Base-by-base conservation (phyloP, 2,329 filamentous ascomycete genomes). In the Fusarium sp. region DNA sequence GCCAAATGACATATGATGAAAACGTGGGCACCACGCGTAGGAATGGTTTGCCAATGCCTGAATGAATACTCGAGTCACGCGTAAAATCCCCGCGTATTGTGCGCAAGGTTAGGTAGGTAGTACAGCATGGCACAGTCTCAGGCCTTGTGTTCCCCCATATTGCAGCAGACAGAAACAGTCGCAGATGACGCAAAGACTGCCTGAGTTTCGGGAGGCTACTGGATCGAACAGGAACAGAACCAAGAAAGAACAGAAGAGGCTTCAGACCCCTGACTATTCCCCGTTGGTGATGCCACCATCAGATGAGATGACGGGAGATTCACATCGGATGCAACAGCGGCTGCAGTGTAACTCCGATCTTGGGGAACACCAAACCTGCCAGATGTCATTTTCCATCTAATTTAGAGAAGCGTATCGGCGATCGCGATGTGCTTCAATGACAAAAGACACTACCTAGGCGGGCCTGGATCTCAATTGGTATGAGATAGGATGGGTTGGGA, bases 291-390 rank as follows among this genome's bases (percentile, higher is more conserved):
- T 66, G 60, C 33, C 34, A 43, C 33, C 21, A 47, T 42, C 54
- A 43, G 47, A 57, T 57, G 28, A 53, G 51, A 28, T 34, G 17
- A 40, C 62, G 59, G 59, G 66, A 70, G 57, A 70, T 70, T 70
- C 66, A 52, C 49, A 38, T 26, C 63, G 53, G 62, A 50, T 68
- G 65, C 50, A 60, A 67, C 65, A 42, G 28, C 44, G 58, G 63
- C 64, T 67, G 67, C 67, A 54, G 62, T 69, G 67, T 64, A 69
- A 69, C 67, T 47, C 60, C 53, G 67, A 70, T 69, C 62, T 44
- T 53, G 45, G 53, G 45, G 33, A 57, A 38, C 66, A 54, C 44
- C 36, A 59, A 53, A 56, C 33, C 26, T 38, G 49, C 46, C 49
- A 51, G 11, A 49, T 62, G 50, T 9, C 42, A 56, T 43, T 19